Percentiles rank a stretch among this genome's conserved stretches.
Conservation (phyloP, 164 flowering plant genomes). For the Dillenia turbinata region DNA sequence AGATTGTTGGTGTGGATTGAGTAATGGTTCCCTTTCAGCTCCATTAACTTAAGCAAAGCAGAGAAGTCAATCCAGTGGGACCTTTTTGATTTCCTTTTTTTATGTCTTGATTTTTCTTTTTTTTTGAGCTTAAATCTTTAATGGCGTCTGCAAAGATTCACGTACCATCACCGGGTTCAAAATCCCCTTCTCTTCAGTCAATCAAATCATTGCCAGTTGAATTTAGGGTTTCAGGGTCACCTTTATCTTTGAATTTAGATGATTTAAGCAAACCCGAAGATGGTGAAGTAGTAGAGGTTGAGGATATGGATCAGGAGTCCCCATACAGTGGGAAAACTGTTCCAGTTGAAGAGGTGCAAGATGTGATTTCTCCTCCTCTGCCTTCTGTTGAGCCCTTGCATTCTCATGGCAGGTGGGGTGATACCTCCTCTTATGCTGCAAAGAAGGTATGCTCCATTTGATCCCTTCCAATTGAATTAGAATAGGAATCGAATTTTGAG, state of each 20-base stretch:
- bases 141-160: constrained; percentile 19
- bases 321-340: constrained; percentile 43
- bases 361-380: constrained; percentile 22
- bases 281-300: constrained; percentile 11
- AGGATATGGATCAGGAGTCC: constrained; percentile 43
- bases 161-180: constrained; percentile 13
- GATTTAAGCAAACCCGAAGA: background rate
- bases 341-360: constrained; percentile 35
- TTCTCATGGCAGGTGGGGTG: constrained; percentile 62
- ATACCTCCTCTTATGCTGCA: constrained; percentile 53
- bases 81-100: constrained; percentile 22
- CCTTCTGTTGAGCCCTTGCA: constrained; percentile 30
- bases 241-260: constrained; percentile 26
- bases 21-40: constrained; percentile 34
- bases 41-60: constrained; percentile 10
- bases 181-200: constrained; percentile 36
- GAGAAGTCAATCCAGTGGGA: constrained; percentile 33
- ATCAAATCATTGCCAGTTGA: constrained; percentile 57
- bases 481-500: background rate
- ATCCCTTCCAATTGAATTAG: background rate
- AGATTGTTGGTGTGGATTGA: constrained; percentile 7
- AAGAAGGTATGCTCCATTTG: constrained; percentile 62
- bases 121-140: constrained; percentile 11
- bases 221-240: constrained; percentile 33
- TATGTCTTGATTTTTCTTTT: constrained; percentile 14